phyloP scores from a whole-genome alignment of 176 grass and related monocot genomes.

The Poa annua region DNA sequence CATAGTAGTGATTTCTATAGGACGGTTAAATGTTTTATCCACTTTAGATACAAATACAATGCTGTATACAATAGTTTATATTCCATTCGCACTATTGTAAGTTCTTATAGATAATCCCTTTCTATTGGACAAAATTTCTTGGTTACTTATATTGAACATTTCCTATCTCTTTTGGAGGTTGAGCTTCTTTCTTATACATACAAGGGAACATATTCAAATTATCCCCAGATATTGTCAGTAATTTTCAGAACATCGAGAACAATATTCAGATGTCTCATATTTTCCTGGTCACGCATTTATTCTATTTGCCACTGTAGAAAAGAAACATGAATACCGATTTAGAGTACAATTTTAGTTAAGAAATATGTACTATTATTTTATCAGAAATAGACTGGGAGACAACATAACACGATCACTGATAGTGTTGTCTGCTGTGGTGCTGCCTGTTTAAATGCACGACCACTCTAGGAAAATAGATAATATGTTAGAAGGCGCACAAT shows the following conservation, averaged over 20 bases:
- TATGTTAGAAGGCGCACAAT: not conserved
- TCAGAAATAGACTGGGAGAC: not conserved
- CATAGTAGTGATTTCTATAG: not conserved
- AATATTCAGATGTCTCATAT: not conserved
- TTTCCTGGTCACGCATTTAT: not conserved
- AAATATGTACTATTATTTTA: not conserved
- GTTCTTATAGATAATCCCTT: constrained; percentile 29
- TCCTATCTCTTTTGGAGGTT: not conserved
- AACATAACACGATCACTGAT: not conserved
- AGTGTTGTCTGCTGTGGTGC: not conserved
- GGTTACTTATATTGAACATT: not conserved
- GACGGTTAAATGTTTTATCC: not conserved
- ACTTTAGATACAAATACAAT: not conserved
- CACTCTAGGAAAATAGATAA: not conserved
- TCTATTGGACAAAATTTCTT: not conserved
- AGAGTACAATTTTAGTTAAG: not conserved
- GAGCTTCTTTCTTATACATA: not conserved
- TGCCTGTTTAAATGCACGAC: not conserved
- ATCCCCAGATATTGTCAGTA: constrained; percentile 2
- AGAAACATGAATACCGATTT: not conserved
- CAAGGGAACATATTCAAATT: not conserved
- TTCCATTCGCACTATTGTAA: not conserved
- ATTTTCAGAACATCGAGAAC: not conserved
- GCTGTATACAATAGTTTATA: not conserved
- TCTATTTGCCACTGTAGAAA: constrained; percentile 23